Evolutionary conservation across 768 basidiomycete species (phyloP), one percentile per base, ranked within the genome.

Genomic region (Pholiota conissans): DNA sequence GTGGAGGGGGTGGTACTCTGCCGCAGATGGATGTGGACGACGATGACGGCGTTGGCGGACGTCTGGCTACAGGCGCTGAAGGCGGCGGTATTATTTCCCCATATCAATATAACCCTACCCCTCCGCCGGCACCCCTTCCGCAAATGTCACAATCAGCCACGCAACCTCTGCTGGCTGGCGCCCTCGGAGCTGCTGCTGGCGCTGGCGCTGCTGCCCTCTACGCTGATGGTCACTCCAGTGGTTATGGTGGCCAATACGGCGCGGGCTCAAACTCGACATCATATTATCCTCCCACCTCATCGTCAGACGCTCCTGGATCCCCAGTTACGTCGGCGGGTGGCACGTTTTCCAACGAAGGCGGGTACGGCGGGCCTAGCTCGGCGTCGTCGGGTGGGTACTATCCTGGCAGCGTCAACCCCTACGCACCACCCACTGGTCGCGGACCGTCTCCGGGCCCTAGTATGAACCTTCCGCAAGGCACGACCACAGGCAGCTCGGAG

Each of bases 11-110:
- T 4, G 64, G 60, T 4, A 64, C 67, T 2, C 46, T 65, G 6
- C 64, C 64, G 3, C 62, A 58, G 16, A 63, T 65, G 16, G 60
- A 61, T 9, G 67, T 67, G 10, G 57, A 59, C 7, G 56, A 57
- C 10, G 63, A 64, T 22, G 69, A 70, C 37, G 69, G 69, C 14
- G 65, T 70, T 58, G 69, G 69, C 20, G 69, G 69, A 8, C 60
- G 69, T 24, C 29, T 70, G 18, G 61, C 52, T 1, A 30, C 51
- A 0, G 64, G 66, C 22, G 64, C 58, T 2, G 58, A 53, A 3
- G 66, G 68, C 24, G 68, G 66, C 6, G 68, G 68, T 0, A 61
- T 69, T 48, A 67, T 69, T 22, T 61, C 58, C 32, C 67, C 67
- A 11, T 69, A 67, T 55, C 47, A 63, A 7, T 69, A 65, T 49